Base-by-base conservation (phyloP, 495 filamentous ascomycete species). In the Aspergillus biplanus region DNA sequence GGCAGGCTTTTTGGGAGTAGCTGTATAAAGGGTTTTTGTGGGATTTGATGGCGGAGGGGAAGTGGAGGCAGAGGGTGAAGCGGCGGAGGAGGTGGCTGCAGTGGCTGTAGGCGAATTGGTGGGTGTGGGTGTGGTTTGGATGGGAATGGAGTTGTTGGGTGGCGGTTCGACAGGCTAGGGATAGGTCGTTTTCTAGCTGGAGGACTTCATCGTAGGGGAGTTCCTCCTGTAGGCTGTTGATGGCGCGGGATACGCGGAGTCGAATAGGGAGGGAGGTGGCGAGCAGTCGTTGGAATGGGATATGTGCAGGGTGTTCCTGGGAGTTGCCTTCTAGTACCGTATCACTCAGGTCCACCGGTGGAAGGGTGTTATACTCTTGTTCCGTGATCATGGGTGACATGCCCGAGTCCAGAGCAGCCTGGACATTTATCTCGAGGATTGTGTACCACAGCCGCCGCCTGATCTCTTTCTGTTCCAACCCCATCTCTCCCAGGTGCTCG, bases 401-500 rank as follows among this genome's bases (percentile, higher is more conserved):
- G 6, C 74, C 85, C 0, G 82, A 80, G 57, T 85, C 83, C 3
- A 87, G 54, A 3, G 80, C 78, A 0, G 85, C 71, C 64, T 87
- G 85, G 0, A 83, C 62, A 44, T 68, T 69, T 46, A 88, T 69
- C 55, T 89, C 86, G 6, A 87, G 61, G 18, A 89, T 80, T 0
- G 84, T 86, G 18, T 78, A 79, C 86, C 86, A 89, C 4, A 88
- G 63, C 35, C 84, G 65, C 53, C 84, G 72, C 31, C 85, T 78
- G 0, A 85, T 46, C 58, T 87, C 83, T 27, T 73, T 75, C 34
- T 82, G 69, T 27, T 78, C 52, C 0, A 70, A 5, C 2, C 73
- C 63, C 73, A 83, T 83, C 7, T 59, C 55, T 3, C 71, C 75
- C 8, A 85, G 68, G 60, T 75, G 57, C 52, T 76, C 74, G 0